Base-by-base conservation (phyloP, 495 filamentous ascomycete species). In the Neurospora sp. region DNA sequence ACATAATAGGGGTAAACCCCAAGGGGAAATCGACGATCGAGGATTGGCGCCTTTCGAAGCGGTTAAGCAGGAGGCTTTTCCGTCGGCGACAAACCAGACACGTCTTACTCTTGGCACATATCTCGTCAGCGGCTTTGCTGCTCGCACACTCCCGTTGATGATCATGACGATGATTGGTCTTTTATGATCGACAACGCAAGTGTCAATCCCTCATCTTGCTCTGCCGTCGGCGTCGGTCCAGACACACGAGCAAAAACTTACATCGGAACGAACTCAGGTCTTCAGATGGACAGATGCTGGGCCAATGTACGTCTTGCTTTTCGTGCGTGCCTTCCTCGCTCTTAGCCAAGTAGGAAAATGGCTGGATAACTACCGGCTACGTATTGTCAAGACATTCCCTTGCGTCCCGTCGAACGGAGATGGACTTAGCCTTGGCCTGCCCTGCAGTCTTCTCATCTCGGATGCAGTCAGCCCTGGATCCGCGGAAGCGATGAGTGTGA, bases 371-470 rank as follows among this genome's bases (percentile, higher is more conserved):
- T 12, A 31, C 20, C 49, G 11, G 49, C 11, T 66, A 66, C 54
- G 14, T 66, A 66, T 35, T 8, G 12, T 8, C 11, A 16, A 66
- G 5, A 35, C 27, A 37, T 9, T 37, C 54, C 14, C 54, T 27
- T 66, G 27, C 12, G 23, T 18, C 11, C 6, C 27, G 54, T 18
- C 14, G 27, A 66, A 66, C 14, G 14, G 54, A 66, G 23, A 31
- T 66, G 54, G 14, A 18, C 54, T 35, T 18, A 5, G 5, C 14
- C 27, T 35, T 66, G 54, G 14, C 20, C 72, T 16, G 41, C 72
- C 72, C 10, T n/a, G 72, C 62, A 70, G 40, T 38, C 14, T 66
- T 31, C 27, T 70, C 72, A 70, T 73, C 62, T 44, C 72, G 39
- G 72, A 49, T 70, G 72, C 62, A 40, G 31, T 38, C 66, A 5